phyloP scores from a whole-genome alignment of 257 asterid genomes.

The Asclepias syriaca region DNA sequence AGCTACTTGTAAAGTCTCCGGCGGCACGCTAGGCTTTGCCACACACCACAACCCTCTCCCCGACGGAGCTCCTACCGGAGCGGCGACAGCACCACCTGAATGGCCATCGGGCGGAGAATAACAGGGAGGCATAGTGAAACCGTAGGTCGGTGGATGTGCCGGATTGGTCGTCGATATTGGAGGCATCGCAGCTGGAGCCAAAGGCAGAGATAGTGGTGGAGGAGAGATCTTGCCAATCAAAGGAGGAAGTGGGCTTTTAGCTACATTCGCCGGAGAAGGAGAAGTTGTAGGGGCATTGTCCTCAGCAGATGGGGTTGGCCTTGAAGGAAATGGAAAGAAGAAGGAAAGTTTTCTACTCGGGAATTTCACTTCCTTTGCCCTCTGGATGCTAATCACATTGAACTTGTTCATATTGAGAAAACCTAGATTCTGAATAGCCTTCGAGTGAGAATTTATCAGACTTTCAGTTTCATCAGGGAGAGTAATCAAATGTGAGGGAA shows the following conservation, averaged over 20 bases:
- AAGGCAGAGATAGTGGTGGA: conserved; percentile 30
- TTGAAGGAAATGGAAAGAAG: conserved; percentile 39
- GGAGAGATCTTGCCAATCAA: conserved; percentile 51
- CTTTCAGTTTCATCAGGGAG: conserved; percentile 22
- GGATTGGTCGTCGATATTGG: conserved; percentile 40
- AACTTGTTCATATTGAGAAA: conserved; percentile 21
- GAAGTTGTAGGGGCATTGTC: conserved; percentile 26
- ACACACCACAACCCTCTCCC: conserved; percentile 72
- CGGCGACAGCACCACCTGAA: conserved; percentile 21
- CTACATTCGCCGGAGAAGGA: conserved; percentile 36
- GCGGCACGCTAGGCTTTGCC: conserved; percentile 90
- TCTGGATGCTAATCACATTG: conserved; percentile 16
- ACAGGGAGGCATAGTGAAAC: conserved; percentile 74
- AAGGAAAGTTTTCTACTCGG: conserved; percentile 47
- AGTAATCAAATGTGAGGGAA: conserved; percentile 16
- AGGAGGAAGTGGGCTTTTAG: conserved; percentile 69
- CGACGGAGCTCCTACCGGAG: conserved; percentile 32
- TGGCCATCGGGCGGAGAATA: conserved; percentile 34
- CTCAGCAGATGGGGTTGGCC: conserved; percentile 49
- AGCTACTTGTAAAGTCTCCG: conserved; percentile 74
- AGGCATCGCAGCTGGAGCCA: conserved; percentile 34
- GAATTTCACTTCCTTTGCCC: conserved; percentile 23
- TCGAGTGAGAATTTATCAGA: conserved; percentile 28
- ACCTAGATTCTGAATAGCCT: conserved; percentile 39
- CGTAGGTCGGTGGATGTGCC: conserved; percentile 37